Percentiles rank a stretch among this genome's conserved stretches.
Evolutionary conservation across 805 yeast genomes (phyloP).

Genomic region (Saccharomycopsis lassenensis): DNA sequence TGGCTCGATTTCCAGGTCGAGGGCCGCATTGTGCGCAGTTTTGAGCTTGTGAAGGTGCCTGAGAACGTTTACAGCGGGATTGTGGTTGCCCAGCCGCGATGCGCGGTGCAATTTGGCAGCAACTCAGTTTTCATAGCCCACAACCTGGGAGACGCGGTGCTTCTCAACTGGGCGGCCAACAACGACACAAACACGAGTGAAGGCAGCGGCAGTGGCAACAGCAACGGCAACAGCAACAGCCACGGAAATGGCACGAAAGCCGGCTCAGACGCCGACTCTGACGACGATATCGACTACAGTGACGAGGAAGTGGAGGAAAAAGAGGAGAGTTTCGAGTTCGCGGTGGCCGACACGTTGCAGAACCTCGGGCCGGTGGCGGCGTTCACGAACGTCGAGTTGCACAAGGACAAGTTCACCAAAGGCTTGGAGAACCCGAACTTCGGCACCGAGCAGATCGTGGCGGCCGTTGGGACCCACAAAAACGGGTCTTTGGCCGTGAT

Average conservation of each 20-base stretch:
- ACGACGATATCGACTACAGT: slow-evolving; percentile 18
- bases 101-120: no score
- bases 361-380: slow-evolving; percentile 69
- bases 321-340: slow-evolving; percentile 26
- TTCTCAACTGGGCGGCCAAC: slow-evolving; percentile 13
- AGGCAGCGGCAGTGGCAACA: no score
- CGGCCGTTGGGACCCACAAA: slow-evolving; percentile 53
- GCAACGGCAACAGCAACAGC: slow-evolving; percentile 4
- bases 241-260: slow-evolving; percentile 1
- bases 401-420: slow-evolving; percentile 41
- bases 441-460: slow-evolving; percentile 55
- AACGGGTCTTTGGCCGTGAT: slow-evolving; percentile 50
- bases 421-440: slow-evolving; percentile 61
- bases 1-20: slow-evolving; percentile 18
- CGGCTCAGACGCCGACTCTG: slow-evolving; percentile 15
- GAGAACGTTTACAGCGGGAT: slow-evolving; percentile 1
- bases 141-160: slow-evolving; percentile 11
- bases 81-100: slow-evolving; percentile 4
- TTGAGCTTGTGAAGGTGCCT: slow-evolving; percentile 9
- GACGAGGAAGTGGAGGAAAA: slow-evolving; percentile 15
- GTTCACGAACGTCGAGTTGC: slow-evolving; percentile 51
- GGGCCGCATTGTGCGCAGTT: slow-evolving; percentile 13
- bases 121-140: slow-evolving; percentile 13
- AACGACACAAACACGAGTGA: slow-evolving; percentile 4
- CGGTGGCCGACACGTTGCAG: slow-evolving; percentile 39